phyloP scores from a whole-genome alignment of 31 red algal species.

The Porphyra umbilicalis region DNA sequence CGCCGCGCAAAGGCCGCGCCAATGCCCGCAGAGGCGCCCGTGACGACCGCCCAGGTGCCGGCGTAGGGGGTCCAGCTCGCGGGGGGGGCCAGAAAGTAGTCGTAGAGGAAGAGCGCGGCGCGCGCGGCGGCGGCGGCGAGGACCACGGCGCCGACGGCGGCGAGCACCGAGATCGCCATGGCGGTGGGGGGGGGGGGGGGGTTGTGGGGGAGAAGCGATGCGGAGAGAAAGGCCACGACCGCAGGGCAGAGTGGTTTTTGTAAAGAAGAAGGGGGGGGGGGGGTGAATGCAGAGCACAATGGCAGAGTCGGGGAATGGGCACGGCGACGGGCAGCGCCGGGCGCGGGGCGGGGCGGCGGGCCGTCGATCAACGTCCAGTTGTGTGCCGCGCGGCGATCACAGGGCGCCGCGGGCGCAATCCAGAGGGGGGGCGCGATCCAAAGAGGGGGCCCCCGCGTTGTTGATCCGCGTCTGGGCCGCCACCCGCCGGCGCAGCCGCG shows the following conservation, averaged over 20 bases:
- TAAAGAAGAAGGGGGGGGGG: too few species aligned
- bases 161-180: not conserved
- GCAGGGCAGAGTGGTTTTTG: not conserved
- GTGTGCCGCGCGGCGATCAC: too few species aligned
- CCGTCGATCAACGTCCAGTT: too few species aligned
- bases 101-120: not conserved
- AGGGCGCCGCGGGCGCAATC: too few species aligned
- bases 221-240: not conserved
- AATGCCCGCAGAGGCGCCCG: slow-evolving; percentile 86
- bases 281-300: too few species aligned
- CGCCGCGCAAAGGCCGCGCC: slow-evolving; percentile 62
- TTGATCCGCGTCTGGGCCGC: not conserved
- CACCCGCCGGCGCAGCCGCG: too few species aligned
- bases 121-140: not conserved
- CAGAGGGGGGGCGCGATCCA: too few species aligned
- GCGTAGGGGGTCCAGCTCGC: slow-evolving; percentile 10
- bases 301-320: too few species aligned
- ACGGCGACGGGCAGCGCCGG: too few species aligned
- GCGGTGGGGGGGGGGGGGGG: not conserved
- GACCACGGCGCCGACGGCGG: not conserved
- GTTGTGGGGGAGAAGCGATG: not conserved
- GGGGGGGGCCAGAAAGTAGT: not conserved
- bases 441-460: too few species aligned
- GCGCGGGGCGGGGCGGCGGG: too few species aligned
- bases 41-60: slow-evolving; percentile 84